Base-by-base conservation (phyloP, 257 asterid genomes). In the Lavandula angustifolia region DNA sequence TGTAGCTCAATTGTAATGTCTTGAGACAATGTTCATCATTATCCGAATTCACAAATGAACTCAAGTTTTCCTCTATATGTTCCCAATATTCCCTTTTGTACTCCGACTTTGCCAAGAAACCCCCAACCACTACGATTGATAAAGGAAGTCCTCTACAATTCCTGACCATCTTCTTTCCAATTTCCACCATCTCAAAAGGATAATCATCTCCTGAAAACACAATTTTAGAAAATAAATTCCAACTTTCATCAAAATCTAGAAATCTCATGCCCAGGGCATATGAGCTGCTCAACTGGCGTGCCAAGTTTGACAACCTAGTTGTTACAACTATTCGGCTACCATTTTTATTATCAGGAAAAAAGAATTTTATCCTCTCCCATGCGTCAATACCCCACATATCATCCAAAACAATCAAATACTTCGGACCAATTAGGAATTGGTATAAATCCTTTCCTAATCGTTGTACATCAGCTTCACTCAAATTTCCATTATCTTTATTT, bases 301-400 rank as follows among this genome's bases (percentile, higher is more conserved):
- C 63, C 34, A 57, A 3, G 1, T 57, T 9, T 10, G 16, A 57
- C 7, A 35, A 5, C 48, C 63, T 37, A 8, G 63, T 57, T 8
- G 63, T 57, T 35, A 57, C 13, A 0, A 57, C 3, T 37, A 57
- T 16, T 9, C 48, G 6, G 2, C 63, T 57, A 4, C 33, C 48
- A 37, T 57, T 35, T 0, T 2, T 9, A 11, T 14, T 8, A 11
- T 27, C 3, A 0, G 62, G 43, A 7, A 38, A 7, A 2, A 38
- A 38, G 3, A 7, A 7, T 38, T 38, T 38, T 4, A 47, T 17
- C 3, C 14, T 6, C 3, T 47, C 22, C 52, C 52, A 44, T 3
- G 17, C 50, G 17, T 44, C 50, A 44, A n/a, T 44, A 44, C 50
- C n/a, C 50, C n/a, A n/a, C n/a, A n/a, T n/a, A n/a, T n/a, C n/a